Base-by-base conservation (phyloP, 345 rosid species). In the Salix viminalis region DNA sequence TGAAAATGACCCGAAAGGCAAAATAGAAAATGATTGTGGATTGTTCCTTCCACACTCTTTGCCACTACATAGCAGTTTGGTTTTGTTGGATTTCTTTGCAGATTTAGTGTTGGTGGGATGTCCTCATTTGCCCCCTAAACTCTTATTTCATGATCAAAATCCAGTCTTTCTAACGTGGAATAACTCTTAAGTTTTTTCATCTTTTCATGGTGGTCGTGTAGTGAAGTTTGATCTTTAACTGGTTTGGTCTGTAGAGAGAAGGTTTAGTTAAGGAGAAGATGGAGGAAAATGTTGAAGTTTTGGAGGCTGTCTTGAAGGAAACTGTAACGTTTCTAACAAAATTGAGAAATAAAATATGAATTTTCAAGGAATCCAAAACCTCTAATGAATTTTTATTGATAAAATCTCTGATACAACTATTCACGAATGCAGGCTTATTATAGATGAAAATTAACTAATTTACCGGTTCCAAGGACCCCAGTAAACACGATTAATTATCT, bases 301-400 rank as follows among this genome's bases (percentile, higher is more conserved):
- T 96, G 86, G 97, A 96, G 69, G 98, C 94, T 48, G 97, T 93
- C 24, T 79, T 93, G 89, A 96, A 96, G 87, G 98, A 96, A 88
- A 82, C 92, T 54, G 99, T 96, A n/a, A n/a, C n/a, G n/a, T n/a
- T n/a, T n/a, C n/a, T n/a, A n/a, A n/a, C n/a, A n/a, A n/a, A n/a
- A n/a, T n/a, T n/a, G n/a, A n/a, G n/a, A n/a, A n/a, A n/a, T n/a
- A n/a, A n/a, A n/a, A n/a, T n/a, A n/a, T n/a, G n/a, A n/a, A n/a
- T n/a, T n/a, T n/a, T n/a, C n/a, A n/a, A n/a, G n/a, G n/a, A n/a
- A n/a, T n/a, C n/a, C n/a, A n/a, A n/a, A n/a, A n/a, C n/a, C n/a
- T n/a, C n/a, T n/a, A n/a, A n/a, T n/a, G n/a, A n/a, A n/a, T n/a
- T n/a, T n/a, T n/a, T n/a, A n/a, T n/a, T n/a, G n/a, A n/a, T n/a